These are phyloP conservation scores for Melanogaster broomeanus DNA, from an alignment of 768 basidiomycete species.

Conservation along the genomic window DNA sequence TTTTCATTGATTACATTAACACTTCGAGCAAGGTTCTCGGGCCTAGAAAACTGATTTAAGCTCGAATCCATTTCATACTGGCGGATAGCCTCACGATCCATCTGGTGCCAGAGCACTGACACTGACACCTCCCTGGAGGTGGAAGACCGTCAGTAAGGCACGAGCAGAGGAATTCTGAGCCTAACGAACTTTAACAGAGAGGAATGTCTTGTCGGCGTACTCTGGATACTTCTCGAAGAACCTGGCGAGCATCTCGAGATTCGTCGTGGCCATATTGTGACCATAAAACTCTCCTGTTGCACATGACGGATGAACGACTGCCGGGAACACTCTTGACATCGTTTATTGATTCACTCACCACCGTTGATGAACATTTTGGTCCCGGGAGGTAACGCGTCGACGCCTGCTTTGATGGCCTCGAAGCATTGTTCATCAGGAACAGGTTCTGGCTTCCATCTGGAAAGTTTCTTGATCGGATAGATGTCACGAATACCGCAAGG, in stretches of 20 bases:
- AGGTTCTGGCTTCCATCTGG: slow-evolving; percentile 44
- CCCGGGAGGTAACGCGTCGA: slow-evolving; percentile 43
- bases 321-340: neutral
- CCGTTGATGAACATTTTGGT: slow-evolving; percentile 53
- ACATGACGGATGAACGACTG: neutral
- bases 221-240: slow-evolving; percentile 48
- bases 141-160: neutral
- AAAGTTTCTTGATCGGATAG: neutral
- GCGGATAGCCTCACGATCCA: slow-evolving; percentile 27
- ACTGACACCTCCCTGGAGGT: slow-evolving; percentile 21
- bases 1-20: slow-evolving; percentile 44
- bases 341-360: slow-evolving; percentile 29
- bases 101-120: slow-evolving; percentile 12
- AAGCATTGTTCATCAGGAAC: slow-evolving; percentile 62
- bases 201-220: slow-evolving; percentile 35
- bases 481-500: too few relatives aligned
- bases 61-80: slow-evolving; percentile 17
- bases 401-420: slow-evolving; percentile 56
- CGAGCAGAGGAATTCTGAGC: neutral
- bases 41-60: slow-evolving; percentile 20
- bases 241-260: slow-evolving; percentile 47
- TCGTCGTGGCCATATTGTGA: slow-evolving; percentile 38
- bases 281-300: slow-evolving; percentile 60
- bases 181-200: slow-evolving; percentile 34
- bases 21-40: slow-evolving; percentile 49